Evolutionary conservation across 345 rosid genomes (phyloP), one percentile per base, ranked within the genome.

Genomic region (Rhodamnia argentea): DNA sequence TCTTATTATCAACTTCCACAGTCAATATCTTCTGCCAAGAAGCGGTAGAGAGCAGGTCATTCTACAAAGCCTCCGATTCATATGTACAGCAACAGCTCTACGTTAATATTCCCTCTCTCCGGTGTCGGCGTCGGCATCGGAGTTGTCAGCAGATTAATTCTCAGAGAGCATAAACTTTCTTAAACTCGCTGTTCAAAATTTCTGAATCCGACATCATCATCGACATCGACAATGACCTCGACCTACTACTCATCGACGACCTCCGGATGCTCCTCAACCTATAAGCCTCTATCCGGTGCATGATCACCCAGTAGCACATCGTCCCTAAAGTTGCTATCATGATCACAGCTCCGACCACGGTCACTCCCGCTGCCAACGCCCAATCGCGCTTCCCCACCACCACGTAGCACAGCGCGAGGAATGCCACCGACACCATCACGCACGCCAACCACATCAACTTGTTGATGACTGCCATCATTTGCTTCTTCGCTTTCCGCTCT

Each of bases 361-460:
- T 94, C 55, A 93, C 87, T 84, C 88, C 88, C 44, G 90, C 37
- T 20, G 99, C 99, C 88, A 96, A 86, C 93, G 93, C 90, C 92
- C 74, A 90, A 87, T 90, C 90, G 5, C 89, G 75, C 23, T 85
- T 62, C 83, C 99, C 99, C 23, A 97, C 94, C 54, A 97, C 99
- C 55, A 94, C 88, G n/a, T 87, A 97, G 24, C 98, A 90, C 51
- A 97, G 89, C 7, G 99, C 93, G 29, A 97, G 88, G 87, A 96
- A 97, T 2, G 99, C 98, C 14, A 94, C 87, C 26, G 99, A 97
- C 59, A 97, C 91, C 93, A 97, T 87, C 86, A 92, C 90, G 83
- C 99, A 97, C 20, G 99, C 99, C 90, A 95, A 84, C 99, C 99
- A 96, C 99, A 96, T 94, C 24, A 97, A 90, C 89, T 97, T 97